A percentile compares a stretch with the other conserved stretches of the same genome.
These are phyloP conservation scores for Paecilomyces formosus DNA, from an alignment of 2,329 filamentous ascomycete species.

Conservation along the genomic window DNA sequence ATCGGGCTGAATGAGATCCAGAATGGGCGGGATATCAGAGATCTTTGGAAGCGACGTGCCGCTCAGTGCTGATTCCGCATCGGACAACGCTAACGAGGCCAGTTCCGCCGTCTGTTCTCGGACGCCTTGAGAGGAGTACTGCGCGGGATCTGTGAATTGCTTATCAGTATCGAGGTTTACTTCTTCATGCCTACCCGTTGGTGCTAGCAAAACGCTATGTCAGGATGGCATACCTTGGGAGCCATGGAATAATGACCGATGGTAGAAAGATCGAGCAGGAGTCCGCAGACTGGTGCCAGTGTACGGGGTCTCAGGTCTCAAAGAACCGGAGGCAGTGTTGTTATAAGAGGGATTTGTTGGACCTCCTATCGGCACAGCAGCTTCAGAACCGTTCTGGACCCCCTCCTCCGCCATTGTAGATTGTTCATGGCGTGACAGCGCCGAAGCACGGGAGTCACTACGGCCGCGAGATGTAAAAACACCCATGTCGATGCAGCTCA, in stretches of 20 bases:
- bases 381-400: slow-evolving; percentile 10
- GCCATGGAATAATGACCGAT: slow-evolving; percentile 39
- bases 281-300: slow-evolving; percentile 29
- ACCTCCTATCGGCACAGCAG: slow-evolving; percentile 17
- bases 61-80: slow-evolving; percentile 27
- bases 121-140: slow-evolving; percentile 67
- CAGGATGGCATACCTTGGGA: slow-evolving; percentile 24
- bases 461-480: slow-evolving; percentile 22
- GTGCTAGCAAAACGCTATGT: not conserved
- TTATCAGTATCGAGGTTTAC: not conserved
- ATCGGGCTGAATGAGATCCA: slow-evolving; percentile 21
- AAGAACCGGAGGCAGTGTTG: slow-evolving; percentile 18
- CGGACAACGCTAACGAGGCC: slow-evolving; percentile 70
- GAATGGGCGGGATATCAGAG: slow-evolving; percentile 18
- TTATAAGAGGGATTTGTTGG: slow-evolving; percentile 13
- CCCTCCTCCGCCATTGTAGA: slow-evolving; percentile 14
- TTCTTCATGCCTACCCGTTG: not conserved
- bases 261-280: slow-evolving; percentile 38
- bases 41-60: slow-evolving; percentile 16
- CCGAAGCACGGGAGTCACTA: slow-evolving; percentile 16
- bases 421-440: slow-evolving; percentile 12
- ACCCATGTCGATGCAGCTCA: slow-evolving; percentile 13
- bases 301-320: slow-evolving; percentile 20
- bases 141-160: slow-evolving; percentile 53
- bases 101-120: slow-evolving; percentile 83